Evolutionary conservation across 495 filamentous ascomycete genomes (phyloP), one percentile per base, ranked within the genome.

Genomic region (Penicillium bialowiezense): DNA sequence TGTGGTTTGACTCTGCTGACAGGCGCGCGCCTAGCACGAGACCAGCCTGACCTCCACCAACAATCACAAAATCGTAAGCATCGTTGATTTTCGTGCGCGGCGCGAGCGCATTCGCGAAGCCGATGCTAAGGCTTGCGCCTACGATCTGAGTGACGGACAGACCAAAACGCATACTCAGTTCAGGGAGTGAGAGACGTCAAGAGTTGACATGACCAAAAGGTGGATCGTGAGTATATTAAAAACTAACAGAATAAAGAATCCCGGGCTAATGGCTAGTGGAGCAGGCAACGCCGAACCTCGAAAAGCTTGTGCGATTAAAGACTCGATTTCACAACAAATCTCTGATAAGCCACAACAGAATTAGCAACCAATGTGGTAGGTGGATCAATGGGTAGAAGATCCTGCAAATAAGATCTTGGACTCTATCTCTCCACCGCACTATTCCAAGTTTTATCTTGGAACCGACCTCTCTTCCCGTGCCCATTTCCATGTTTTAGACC

Each of bases 1-100:
- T 66, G 29, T 70, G 59, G 50, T 62, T 65, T 7, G 46, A 41
- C 24, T 65, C 48, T 48, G 64, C 54, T 7, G 57, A 61, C 19
- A 62, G 39, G 13, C 60, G 58, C 17, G 38, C 52, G 26, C 58
- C 59, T 18, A 65, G 33, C 10, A 65, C 60, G 18, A 71, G 65
- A 58, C 72, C 62, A 43, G 68, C 50, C 55, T 68, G 52, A 52
- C 71, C 65, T 18, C 72, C 74, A 12, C 76, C 74, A 5, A 74
- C 64, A 38, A 78, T 63, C 35, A 80, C 62, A 56, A 76, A 78
- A 39, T 76, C 74, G 32, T 77, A 78, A 1, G 58, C 47, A 28
- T 61, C 56, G 6, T 50, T 48, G 28, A 66, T 64, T 46, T 60
- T 28, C 18, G 63, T 62, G 28, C 65, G 56, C 33, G 65, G 65